These are phyloP conservation scores for Fomitopsis serialis DNA, from an alignment of 768 basidiomycete species.

Conservation along the genomic window DNA sequence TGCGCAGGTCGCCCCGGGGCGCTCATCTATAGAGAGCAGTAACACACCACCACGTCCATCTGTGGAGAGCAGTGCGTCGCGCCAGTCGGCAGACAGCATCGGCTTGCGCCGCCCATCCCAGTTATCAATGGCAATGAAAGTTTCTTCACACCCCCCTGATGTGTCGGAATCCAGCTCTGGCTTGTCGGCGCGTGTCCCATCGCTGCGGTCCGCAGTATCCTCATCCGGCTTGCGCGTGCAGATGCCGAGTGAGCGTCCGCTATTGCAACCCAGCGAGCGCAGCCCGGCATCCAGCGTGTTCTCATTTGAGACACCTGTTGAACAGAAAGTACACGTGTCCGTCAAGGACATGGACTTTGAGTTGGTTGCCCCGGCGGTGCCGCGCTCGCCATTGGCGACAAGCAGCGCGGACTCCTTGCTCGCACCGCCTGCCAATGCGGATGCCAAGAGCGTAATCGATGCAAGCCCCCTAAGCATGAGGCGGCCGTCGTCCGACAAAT, in stretches of 20 bases:
- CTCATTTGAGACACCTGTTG: conserved; percentile 25
- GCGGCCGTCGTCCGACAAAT: conserved; percentile 13
- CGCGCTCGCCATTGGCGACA: conserved; percentile 16
- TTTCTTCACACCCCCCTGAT: conserved; percentile 33
- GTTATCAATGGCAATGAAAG: background rate
- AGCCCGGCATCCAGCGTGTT: conserved; percentile 8
- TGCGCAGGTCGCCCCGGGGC: conserved; percentile 9
- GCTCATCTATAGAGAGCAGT: conserved; percentile 11
- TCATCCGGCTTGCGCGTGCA: conserved; percentile 59
- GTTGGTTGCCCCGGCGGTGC: conserved; percentile 58
- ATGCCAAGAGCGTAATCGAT: conserved; percentile 18
- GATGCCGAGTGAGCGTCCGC: conserved; percentile 13
- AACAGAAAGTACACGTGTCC: conserved; percentile 54
- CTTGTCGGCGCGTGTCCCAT: conserved; percentile 23
- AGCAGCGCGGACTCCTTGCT: conserved; percentile 13
- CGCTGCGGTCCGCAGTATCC: conserved; percentile 59
- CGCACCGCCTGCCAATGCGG: background rate
- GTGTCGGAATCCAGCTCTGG: conserved; percentile 33
- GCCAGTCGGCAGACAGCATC: background rate
- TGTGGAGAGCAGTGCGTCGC: background rate
- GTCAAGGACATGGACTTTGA: conserved; percentile 82
- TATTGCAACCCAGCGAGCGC: conserved; percentile 25
- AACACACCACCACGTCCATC: conserved; percentile 18
- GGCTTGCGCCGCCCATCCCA: background rate
- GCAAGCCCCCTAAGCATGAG: conserved; percentile 5